These are phyloP conservation scores for Cladosporium phlei DNA, from an alignment of 2,329 filamentous ascomycete species.

Conservation along the genomic window DNA sequence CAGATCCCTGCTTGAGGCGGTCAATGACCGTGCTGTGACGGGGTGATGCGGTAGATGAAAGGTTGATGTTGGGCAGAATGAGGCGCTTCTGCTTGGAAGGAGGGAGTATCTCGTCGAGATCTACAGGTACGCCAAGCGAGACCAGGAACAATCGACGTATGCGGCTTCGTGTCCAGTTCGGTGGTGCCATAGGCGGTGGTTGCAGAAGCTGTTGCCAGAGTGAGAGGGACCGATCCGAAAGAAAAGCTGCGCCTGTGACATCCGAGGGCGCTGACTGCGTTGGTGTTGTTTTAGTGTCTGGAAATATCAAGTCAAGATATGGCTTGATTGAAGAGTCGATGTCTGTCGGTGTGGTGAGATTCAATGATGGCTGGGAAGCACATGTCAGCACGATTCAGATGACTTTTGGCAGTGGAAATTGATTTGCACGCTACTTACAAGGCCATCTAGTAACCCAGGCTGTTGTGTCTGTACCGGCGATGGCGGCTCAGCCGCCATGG, in stretches of 20 bases:
- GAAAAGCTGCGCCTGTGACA: constrained; percentile 57
- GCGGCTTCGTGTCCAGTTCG: constrained; percentile 94
- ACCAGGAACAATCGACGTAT: constrained; percentile 94
- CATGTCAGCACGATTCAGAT: constrained; percentile 25
- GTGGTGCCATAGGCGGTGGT: constrained; percentile 87
- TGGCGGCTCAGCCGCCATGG: constrained; percentile 35
- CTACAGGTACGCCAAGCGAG: constrained; percentile 89
- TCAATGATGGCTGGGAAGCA: constrained; percentile 25
- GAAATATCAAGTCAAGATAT: constrained; percentile 64
- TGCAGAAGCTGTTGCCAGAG: constrained; percentile 96
- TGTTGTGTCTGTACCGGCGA: constrained; percentile 34
- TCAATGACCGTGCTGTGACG: constrained; percentile 30
- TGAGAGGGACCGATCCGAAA: constrained; percentile 80
- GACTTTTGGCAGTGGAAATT: not conserved
- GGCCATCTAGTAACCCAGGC: constrained; percentile 39
- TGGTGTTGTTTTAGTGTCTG: constrained; percentile 45
- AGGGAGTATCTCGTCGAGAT: constrained; percentile 93
- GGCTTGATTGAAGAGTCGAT: constrained; percentile 58
- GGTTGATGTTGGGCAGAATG: constrained; percentile 72
- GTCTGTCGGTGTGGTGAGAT: constrained; percentile 47
- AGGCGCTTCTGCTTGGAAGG: constrained; percentile 98
- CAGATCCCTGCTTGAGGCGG: constrained; percentile 33
- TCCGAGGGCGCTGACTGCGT: constrained; percentile 19
- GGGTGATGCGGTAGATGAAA: constrained; percentile 31
- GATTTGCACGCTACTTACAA: constrained; percentile 38